Base-by-base conservation (phyloP, 1,284 basidiomycete genomes). In the Porodaedalea pini region DNA sequence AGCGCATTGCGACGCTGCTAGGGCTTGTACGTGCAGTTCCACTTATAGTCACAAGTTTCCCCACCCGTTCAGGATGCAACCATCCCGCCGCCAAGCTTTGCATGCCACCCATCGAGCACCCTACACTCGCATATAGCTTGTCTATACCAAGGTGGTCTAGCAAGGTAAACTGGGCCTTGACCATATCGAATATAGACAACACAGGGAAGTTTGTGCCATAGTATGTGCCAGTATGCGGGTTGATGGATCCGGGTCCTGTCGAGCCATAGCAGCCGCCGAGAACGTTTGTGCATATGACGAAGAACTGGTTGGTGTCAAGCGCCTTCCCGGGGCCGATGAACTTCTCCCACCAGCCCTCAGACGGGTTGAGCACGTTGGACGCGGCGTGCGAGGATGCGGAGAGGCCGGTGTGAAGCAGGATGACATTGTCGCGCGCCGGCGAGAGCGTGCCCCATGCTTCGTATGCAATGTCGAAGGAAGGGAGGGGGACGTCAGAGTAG, bases 41-140 rank as follows among this genome's bases (percentile, higher is more conserved):
- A 63, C 90, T 94, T 65, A 99, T 98, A 67, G 89, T 94, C 25
- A 96, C 90, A 29, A 99, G 77, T 67, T 93, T 91, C 1, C 83
- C 85, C 0, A 98, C 93, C 19, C 96, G 80, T 31, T 92, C 82
- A 1, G 94, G 94, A 65, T 87, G 86, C n/a, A 99, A 75, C 84
- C 95, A 96, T 0, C 86, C 95, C 13, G 94, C 86, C n/a, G 94
- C 94, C 21, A 99, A 80, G 71, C 91, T 94, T 73, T 95, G 94
- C 96, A 99, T 98, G 2, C 88, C 96, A 34, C 96, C 96, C 96
- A 99, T 99, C 31, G 90, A 93, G 56, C 83, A 88, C 1, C 96
- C 96, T 0, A 99, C 89, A 61, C 87, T 92, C 19, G 97, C 97
- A 70, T 96, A 97, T 4, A 99, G 77, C 64, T 82, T 87, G 8